Evolutionary conservation across 805 yeast species (phyloP), one percentile per base, ranked within the genome.

Genomic region (Saturnispora sekii): DNA sequence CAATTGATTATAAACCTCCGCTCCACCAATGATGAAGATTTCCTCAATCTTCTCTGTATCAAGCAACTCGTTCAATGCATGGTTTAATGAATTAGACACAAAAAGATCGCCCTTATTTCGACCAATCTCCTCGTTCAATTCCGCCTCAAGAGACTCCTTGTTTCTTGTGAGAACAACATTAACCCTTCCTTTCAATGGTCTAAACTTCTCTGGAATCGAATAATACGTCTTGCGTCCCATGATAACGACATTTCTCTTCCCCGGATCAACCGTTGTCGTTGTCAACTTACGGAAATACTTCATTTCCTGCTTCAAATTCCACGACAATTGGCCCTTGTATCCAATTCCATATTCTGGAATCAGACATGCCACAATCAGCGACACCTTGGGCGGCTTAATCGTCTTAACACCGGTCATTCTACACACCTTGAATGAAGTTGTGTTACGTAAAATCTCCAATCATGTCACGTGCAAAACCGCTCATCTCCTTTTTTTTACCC

Each of bases 211-310:
- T 0, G 98, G 97, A 30, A 93, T 89, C 7, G 95, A 84, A 30
- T 88, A 93, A 95, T 97, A 93, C 2, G 97, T 90, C 58, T 80
- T 84, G 48, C 97, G 73, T 11, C 98, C 98, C 98, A 93, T 93
- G 3, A 93, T 72, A 11, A 93, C 97, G 0, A 85, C 94, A 58
- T 87, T 86, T 34, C 51, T 56, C 48, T 63, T 65, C 1, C 47
- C 47, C n/a, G 64, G 59, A 18, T 56, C 59, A 6, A 38, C 38
- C 17, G 65, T 62, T 3, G 58, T 59, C 3, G 79, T 63, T 0
- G 98, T 93, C 12, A 86, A 81, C 47, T 77, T 75, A 49, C 76
- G 73, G 67, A 93, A 93, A 59, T 79, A 93, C 58, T 78, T 77
- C 83, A 93, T 85, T 60, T 93, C 98, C 42, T 80, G 71, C 45